phyloP scores from a whole-genome alignment of 441 rosid genomes.

The Populus tomentosa region DNA sequence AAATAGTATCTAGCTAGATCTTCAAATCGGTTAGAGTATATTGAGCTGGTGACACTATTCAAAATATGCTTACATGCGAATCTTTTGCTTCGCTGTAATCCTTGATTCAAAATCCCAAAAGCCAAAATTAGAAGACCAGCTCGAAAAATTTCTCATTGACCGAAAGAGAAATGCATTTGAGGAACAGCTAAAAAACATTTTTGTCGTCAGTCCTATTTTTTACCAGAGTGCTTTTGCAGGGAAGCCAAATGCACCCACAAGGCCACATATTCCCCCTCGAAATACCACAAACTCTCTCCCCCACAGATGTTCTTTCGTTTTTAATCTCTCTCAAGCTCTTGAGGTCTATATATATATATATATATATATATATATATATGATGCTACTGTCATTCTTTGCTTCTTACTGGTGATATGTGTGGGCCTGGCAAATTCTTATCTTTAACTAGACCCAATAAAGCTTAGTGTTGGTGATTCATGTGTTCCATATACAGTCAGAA shows the following conservation, averaged over 20 bases:
- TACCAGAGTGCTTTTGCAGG: conserved; percentile 26
- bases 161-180: conserved; percentile 7
- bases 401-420: conserved; percentile 5
- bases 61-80: conserved; percentile 23
- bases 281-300: not conserved
- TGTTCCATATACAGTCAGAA: conserved; percentile 42
- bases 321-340: not conserved
- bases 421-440: conserved; percentile 37
- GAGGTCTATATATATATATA: not conserved
- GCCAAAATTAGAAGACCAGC: not conserved
- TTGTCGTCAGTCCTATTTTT: conserved; percentile 20
- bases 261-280: conserved; percentile 21
- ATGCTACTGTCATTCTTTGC: not conserved
- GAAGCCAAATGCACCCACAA: conserved; percentile 9
- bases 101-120: conserved; percentile 11
- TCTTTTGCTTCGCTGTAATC: conserved; percentile 30
- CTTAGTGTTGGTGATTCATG: conserved; percentile 18
- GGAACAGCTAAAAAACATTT: conserved; percentile 18
- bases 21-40: conserved; percentile 11
- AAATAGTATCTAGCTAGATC: not conserved
- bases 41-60: conserved; percentile 13
- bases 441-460: conserved; percentile 58
- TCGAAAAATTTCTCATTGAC: not conserved
- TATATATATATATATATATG: not conserved
- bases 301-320: not conserved